A percentile compares a stretch with the other conserved stretches of the same genome.
Conservation (phyloP, 2,329 filamentous ascomycete genomes). For the Westerdykella ornata region DNA sequence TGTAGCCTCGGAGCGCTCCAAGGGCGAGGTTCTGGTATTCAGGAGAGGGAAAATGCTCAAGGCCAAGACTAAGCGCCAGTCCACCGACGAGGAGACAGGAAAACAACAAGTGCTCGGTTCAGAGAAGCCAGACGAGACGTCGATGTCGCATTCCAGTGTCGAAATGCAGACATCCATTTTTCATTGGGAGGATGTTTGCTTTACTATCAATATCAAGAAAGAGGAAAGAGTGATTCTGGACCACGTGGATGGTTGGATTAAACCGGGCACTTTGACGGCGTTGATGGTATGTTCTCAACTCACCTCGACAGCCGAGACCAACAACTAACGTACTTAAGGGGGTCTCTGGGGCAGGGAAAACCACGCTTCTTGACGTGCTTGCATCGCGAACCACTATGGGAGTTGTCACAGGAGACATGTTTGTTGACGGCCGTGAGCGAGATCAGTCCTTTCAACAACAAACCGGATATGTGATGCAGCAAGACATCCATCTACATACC, state of each 20-base stretch:
- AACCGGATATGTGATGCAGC: slow-evolving; percentile 83
- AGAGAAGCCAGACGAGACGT: slow-evolving; percentile 19
- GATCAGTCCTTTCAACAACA: slow-evolving; percentile 79
- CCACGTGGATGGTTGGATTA: slow-evolving; percentile 49
- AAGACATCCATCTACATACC: slow-evolving; percentile 75
- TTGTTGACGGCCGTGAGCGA: slow-evolving; percentile 35
- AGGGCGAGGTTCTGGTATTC: slow-evolving; percentile 63
- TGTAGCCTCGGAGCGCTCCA: slow-evolving; percentile 55
- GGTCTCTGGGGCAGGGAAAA: slow-evolving; percentile 82
- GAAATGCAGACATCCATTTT: slow-evolving; percentile 36
- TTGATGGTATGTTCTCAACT: slow-evolving; percentile 33
- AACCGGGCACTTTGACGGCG: slow-evolving; percentile 45
- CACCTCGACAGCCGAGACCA: not conserved
- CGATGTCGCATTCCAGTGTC: slow-evolving; percentile 24
- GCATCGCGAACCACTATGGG: slow-evolving; percentile 22
- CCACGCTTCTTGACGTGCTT: slow-evolving; percentile 77
- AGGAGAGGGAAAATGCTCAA: slow-evolving; percentile 33
- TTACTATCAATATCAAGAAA: slow-evolving; percentile 30
- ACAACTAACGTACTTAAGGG: slow-evolving; percentile 43
- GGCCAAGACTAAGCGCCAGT: slow-evolving; percentile 19
- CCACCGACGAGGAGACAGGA: slow-evolving; percentile 33
- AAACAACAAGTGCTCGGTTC: slow-evolving; percentile 25
- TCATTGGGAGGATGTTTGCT: slow-evolving; percentile 25
- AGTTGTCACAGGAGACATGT: slow-evolving; percentile 22
- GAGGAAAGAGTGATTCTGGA: slow-evolving; percentile 47